Evolutionary conservation across 225 moss, liverwort and hornwort genomes (phyloP).

Genomic region (Sphagnum tenellum): DNA sequence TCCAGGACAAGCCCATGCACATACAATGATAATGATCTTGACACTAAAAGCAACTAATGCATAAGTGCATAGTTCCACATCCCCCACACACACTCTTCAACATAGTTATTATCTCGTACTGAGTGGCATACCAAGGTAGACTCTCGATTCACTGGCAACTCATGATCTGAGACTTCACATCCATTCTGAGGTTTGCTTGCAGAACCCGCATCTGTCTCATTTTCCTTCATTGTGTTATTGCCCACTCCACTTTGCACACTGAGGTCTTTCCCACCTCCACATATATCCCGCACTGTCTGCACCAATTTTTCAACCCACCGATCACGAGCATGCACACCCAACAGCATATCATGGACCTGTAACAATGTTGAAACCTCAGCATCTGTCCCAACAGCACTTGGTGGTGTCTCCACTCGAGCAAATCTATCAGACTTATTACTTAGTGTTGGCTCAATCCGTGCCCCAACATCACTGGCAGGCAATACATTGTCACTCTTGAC

Average conservation of each 20-base stretch:
- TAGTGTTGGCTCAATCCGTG: constrained; percentile 35
- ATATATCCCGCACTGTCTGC: constrained; percentile 62
- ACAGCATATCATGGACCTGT: constrained; percentile 32
- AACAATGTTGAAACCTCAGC: constrained; percentile 56
- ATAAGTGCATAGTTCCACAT: too few species aligned
- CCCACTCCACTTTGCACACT: constrained; percentile 23
- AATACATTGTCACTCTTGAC: constrained; percentile 54
- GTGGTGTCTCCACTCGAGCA: constrained; percentile 48
- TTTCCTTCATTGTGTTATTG: constrained; percentile 23
- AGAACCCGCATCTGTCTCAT: constrained; percentile 7
- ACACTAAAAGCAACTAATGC: too few species aligned
- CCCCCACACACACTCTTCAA: too few species aligned
- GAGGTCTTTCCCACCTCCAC: constrained; percentile 42
- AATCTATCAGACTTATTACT: constrained; percentile 31
- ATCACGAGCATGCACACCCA: constrained; percentile 73
- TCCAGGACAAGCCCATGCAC: too few species aligned
- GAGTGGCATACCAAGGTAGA: too few species aligned
- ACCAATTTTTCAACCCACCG: constrained; percentile 87
- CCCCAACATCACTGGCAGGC: constrained; percentile 17
- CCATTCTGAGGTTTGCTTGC: constrained; percentile 10
- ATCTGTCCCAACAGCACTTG: constrained; percentile 53
- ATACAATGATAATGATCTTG: too few species aligned
- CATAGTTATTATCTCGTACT: too few species aligned
- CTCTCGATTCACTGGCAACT: background rate
- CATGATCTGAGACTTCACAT: constrained; percentile 20